Evolutionary conservation across 78 protist genomes (phyloP), one percentile per base, ranked within the genome.

Genomic region (Pigoraptor vietnamica): DNA sequence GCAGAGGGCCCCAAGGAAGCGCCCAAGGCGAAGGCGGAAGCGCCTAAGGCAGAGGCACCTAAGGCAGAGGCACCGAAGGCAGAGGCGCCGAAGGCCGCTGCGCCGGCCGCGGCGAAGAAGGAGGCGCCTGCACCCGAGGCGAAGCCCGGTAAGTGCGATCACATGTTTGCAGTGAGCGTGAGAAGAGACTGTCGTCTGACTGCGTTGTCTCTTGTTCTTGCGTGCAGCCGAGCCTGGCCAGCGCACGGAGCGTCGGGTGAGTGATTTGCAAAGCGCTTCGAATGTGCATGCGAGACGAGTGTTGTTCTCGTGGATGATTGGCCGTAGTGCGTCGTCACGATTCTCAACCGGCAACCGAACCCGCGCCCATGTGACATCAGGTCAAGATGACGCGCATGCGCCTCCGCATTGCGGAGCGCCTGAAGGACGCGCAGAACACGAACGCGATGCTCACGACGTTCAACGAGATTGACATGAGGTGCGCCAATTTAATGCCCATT

Each of bases 391-490:
- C 95, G 34, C 97, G 98, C 40, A 97, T 98, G 95, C 95, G 99
- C 40, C 90, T 87, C 92, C 91, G 97, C 89, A 97, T 96, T 19
- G 99, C 99, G 32, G 96, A 96, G 95, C 92, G 99, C 19, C 95
- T 98, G 82, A 98, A 98, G 97, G 98, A 95, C 14, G 87, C 99
- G 32, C 99, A 99, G 93, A 97, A 97, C 94, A 96, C 98, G 24
- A 94, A 95, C 19, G 99, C 99, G 34, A 91, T 94, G 97, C 98
- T 99, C 89, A 99, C 99, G 83, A 99, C 99, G 37, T 99, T 98
- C 97, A 96, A 99, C 89, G 99, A 99, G 92, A 90, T 97, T 81
- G 99, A 99, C 95, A 97, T 99, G 99, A 90, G 37, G 93, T 92
- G 23, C 32, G 86, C n/a, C n/a, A n/a, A n/a, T n/a, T n/a, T n/a